Evolutionary conservation across 2,329 filamentous ascomycete genomes (phyloP).

Genomic region (Fusarium musae): DNA sequence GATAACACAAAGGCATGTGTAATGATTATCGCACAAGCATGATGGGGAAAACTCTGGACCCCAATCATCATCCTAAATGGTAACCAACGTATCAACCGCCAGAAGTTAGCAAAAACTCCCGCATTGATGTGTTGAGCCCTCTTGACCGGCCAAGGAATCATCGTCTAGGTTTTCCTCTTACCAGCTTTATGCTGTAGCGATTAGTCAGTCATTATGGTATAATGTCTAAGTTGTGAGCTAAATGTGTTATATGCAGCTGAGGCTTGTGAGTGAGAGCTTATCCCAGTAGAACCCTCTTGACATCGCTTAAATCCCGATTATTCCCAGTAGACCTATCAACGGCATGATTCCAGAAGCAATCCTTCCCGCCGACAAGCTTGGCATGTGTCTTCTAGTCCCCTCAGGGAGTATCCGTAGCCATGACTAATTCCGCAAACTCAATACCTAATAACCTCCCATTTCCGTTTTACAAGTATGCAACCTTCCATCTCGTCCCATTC

Average conservation of each 20-base stretch:
- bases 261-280: no score
- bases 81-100: no score
- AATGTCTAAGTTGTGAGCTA: no score
- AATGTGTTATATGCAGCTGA: no score
- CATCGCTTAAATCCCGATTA: not conserved
- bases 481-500: not conserved
- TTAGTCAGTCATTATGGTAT: no score
- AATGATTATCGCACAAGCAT: no score
- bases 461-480: not conserved
- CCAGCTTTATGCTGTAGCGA: no score
- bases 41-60: no score
- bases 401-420: fast-evolving
- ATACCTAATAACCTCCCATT: not conserved
- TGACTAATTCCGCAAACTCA: not conserved
- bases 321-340: not conserved
- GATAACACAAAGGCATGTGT: no score
- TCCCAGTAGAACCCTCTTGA: no score
- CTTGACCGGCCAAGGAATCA: no score
- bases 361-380: not conserved
- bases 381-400: not conserved
- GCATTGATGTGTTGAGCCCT: fast-evolving
- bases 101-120: fast-evolving
- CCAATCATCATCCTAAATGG: fast-evolving
- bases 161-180: no score
- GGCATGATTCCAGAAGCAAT: not conserved